phyloP scores from a whole-genome alignment of 1,284 basidiomycete species.

The Chondrostereum purpureum region DNA sequence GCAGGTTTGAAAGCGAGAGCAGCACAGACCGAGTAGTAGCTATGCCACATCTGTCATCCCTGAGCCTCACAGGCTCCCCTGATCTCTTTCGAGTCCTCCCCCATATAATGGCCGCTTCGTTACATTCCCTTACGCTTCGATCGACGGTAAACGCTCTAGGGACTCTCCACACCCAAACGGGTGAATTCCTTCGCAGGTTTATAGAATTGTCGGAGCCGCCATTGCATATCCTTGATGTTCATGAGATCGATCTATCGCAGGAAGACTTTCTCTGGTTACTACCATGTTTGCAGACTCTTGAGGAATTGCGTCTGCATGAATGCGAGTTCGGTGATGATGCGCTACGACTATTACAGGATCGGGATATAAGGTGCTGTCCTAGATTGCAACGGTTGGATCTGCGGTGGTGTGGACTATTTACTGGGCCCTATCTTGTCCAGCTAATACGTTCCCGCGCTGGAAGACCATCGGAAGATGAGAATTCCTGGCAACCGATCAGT shows the following conservation, averaged over 20 bases:
- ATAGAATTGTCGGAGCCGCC: constrained; percentile 33
- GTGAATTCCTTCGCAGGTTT: constrained; percentile 32
- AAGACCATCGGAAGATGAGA: neutral
- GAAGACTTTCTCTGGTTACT: constrained; percentile 37
- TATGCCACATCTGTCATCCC: constrained; percentile 31
- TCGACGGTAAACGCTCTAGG: constrained; percentile 32
- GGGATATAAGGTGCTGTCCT: constrained; percentile 38
- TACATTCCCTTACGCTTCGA: constrained; percentile 41
- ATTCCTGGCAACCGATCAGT: constrained; percentile 31
- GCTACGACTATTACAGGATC: constrained; percentile 33
- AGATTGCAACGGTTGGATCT: constrained; percentile 44
- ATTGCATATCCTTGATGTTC: constrained; percentile 45
- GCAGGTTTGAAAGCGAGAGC: constrained; percentile 26
- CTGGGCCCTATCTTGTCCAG: constrained; percentile 36
- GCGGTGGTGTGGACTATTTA: constrained; percentile 55
- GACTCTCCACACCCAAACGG: constrained; percentile 32
- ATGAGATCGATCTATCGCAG: constrained; percentile 45
- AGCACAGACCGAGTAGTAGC: constrained; percentile 22
- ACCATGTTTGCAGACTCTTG: constrained; percentile 30
- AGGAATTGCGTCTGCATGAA: constrained; percentile 51
- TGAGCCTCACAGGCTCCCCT: constrained; percentile 36
- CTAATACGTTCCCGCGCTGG: constrained; percentile 22
- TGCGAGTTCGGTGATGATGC: constrained; percentile 51
- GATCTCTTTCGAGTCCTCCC: constrained; percentile 38
- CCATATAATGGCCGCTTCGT: constrained; percentile 35